These are phyloP conservation scores for Boletus fagicola DNA, from an alignment of 768 basidiomycete species.

Conservation along the genomic window DNA sequence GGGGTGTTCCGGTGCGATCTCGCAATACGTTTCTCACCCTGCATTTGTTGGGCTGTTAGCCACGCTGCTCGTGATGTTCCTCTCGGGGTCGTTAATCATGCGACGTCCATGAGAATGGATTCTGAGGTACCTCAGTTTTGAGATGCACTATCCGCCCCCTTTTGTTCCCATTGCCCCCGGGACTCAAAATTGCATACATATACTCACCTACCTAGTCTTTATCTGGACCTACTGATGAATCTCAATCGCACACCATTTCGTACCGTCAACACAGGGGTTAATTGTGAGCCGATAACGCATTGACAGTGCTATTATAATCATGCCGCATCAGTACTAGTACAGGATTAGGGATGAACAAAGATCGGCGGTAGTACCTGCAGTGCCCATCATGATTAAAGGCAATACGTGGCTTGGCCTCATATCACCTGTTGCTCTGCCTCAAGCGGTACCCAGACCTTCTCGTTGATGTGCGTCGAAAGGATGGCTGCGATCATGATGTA, in stretches of 20 bases:
- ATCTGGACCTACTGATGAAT: neutral
- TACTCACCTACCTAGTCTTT: neutral
- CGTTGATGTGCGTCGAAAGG: too few relatives aligned
- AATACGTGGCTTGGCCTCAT: neutral
- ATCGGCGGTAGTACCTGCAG: neutral
- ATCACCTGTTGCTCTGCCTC: neutral
- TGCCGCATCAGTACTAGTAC: neutral
- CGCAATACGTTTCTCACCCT: slow-evolving; percentile 12
- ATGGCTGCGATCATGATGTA: too few relatives aligned
- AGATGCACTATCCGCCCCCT: neutral
- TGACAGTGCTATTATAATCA: neutral
- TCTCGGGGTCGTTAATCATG: slow-evolving; percentile 13
- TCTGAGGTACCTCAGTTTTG: neutral
- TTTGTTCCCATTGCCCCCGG: neutral
- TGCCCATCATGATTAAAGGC: neutral
- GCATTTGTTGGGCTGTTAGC: slow-evolving; percentile 16
- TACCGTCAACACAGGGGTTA: neutral
- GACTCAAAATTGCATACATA: neutral
- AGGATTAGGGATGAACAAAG: neutral
- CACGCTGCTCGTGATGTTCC: slow-evolving; percentile 22
- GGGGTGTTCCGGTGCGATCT: slow-evolving; percentile 21
- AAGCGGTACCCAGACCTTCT: too few relatives aligned
- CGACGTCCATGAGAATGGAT: slow-evolving; percentile 5
- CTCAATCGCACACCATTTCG: neutral
- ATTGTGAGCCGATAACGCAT: neutral